A percentile compares a stretch with the other conserved stretches of the same genome.
Evolutionary conservation across 768 basidiomycete species (phyloP).

Genomic region (Boletus sp.): DNA sequence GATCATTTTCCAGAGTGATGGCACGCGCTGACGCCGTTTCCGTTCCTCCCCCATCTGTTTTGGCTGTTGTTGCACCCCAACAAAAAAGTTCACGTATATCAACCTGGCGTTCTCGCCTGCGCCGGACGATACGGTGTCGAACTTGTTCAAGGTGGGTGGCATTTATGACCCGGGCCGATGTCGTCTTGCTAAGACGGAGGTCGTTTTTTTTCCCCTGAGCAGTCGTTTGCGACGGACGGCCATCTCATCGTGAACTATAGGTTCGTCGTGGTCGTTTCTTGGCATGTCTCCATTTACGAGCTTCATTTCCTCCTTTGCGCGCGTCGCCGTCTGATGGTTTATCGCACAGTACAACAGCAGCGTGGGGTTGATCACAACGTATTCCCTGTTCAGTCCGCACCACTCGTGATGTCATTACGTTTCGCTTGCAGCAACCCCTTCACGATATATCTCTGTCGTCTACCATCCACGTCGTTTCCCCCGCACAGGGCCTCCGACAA

Average conservation of each 20-base stretch:
- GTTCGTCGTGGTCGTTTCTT: conserved; percentile 34
- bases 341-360: conserved; percentile 51
- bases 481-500: background rate
- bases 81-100: conserved; percentile 65
- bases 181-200: background rate
- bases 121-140: conserved; percentile 71
- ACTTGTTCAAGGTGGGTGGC: conserved; percentile 56
- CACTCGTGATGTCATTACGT: background rate
- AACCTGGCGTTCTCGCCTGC: conserved; percentile 75
- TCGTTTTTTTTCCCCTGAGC: background rate
- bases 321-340: conserved; percentile 2
- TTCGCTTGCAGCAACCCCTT: background rate
- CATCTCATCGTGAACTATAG: conserved; percentile 93
- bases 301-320: background rate
- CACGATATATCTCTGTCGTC: conserved; percentile 3
- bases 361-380: conserved; percentile 50
- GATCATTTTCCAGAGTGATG: background rate
- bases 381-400: background rate
- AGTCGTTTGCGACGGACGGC: conserved; percentile 86
- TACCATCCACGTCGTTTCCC: background rate
- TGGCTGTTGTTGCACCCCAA: background rate
- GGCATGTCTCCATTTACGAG: too few species aligned
- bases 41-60: background rate
- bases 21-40: conserved; percentile 22
- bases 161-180: background rate